Percentiles rank a stretch among this genome's conserved stretches.
Conservation (phyloP, 108 stramenopile species). For the Pseudonitzschia delicatissima region DNA sequence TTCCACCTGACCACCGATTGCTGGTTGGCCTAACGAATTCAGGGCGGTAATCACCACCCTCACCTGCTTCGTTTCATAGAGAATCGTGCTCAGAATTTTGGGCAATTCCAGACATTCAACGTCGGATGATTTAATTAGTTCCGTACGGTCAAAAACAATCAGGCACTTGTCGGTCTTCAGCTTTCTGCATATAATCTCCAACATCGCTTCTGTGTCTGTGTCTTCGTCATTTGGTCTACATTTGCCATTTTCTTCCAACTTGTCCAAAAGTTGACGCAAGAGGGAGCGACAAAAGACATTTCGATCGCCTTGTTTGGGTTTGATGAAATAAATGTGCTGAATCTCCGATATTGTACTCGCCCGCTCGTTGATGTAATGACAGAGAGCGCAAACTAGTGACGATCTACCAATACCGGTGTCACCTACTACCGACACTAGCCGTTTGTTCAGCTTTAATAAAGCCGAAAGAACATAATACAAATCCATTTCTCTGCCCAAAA, state of each 20-base stretch:
- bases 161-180: conserved; percentile 55
- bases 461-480: conserved; percentile 65
- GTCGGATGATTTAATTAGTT: conserved; percentile 51
- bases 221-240: conserved; percentile 30
- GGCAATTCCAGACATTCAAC: conserved; percentile 50
- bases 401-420: conserved; percentile 73
- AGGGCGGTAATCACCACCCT: conserved; percentile 51
- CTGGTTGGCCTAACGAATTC: conserved; percentile 42
- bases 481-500: conserved; percentile 79
- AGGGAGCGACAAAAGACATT: conserved; percentile 32
- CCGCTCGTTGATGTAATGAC: conserved; percentile 78
- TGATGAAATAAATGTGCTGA: conserved; percentile 58
- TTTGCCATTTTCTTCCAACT: conserved; percentile 40
- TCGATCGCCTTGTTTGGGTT: conserved; percentile 38
- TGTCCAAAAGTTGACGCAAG: conserved; percentile 41
- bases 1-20: conserved; percentile 60
- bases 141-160: conserved; percentile 68
- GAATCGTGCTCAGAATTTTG: conserved; percentile 58
- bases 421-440: conserved; percentile 71
- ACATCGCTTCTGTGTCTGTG: conserved; percentile 41
- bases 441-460: conserved; percentile 43
- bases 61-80: conserved; percentile 64
- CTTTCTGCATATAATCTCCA: conserved; percentile 35
- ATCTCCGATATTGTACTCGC: conserved; percentile 47
- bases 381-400: conserved; percentile 60